Conservation (phyloP, 73 alveolate species). For the Paramecium biaurelia region DNA sequence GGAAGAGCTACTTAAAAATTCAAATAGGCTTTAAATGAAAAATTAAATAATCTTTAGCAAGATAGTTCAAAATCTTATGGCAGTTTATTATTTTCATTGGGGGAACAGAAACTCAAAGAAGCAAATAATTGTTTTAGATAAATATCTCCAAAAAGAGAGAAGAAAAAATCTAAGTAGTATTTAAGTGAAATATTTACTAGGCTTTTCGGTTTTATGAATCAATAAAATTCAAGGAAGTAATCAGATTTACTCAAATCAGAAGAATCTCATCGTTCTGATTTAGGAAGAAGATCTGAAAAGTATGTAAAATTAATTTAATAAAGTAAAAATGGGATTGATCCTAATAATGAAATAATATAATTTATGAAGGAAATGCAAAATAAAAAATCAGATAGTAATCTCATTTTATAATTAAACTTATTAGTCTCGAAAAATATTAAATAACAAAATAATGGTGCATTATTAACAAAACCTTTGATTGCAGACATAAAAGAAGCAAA, state of each 20-base stretch:
- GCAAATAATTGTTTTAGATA: not conserved
- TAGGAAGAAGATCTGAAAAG: not conserved
- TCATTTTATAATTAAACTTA: not conserved
- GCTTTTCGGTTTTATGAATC: not conserved
- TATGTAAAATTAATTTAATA: not conserved
- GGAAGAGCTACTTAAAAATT: not conserved
- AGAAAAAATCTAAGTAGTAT: not conserved
- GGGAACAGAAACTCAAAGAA: not conserved
- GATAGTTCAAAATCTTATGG: slow-evolving; percentile 21
- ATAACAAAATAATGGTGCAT: not conserved
- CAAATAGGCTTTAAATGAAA: not conserved
- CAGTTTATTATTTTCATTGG: not conserved
- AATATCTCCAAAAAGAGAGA: not conserved
- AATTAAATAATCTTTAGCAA: not conserved
- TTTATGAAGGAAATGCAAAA: not conserved
- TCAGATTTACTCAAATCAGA: slow-evolving; percentile 37
- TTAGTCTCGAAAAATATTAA: not conserved
- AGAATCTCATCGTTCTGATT: slow-evolving; percentile 28
- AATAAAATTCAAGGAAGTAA: not conserved
- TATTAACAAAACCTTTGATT: not conserved
- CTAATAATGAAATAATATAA: not conserved
- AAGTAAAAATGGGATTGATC: not conserved
- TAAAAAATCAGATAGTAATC: not conserved
- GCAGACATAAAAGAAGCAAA: not conserved
- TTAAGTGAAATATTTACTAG: not conserved